Conservation (phyloP, 2,329 filamentous ascomycete genomes). For the Rutstroemia sp. region DNA sequence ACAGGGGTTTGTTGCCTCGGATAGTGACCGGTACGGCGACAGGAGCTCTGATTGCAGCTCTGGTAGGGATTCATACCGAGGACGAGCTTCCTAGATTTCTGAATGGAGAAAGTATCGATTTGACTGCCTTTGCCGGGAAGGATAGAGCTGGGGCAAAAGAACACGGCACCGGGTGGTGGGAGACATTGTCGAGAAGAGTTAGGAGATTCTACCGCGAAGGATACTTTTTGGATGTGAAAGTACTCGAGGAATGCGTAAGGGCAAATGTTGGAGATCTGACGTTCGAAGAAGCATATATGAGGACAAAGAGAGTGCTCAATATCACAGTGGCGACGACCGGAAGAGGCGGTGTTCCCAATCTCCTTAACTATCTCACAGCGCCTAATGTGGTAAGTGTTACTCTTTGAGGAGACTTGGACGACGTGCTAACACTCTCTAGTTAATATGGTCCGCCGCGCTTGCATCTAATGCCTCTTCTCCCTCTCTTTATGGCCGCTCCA, state of each 20-base stretch:
- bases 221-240: slow-evolving; percentile 74
- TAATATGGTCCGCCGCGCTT: slow-evolving; percentile 55
- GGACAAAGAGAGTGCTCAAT: slow-evolving; percentile 80
- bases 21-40: slow-evolving; percentile 91
- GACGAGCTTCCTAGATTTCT: slow-evolving; percentile 74
- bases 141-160: slow-evolving; percentile 28
- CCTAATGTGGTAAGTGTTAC: slow-evolving; percentile 71
- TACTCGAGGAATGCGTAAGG: slow-evolving; percentile 76
- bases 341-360: slow-evolving; percentile 68
- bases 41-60: slow-evolving; percentile 79
- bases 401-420: no score
- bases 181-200: slow-evolving; percentile 59
- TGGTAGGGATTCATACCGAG: slow-evolving; percentile 81
- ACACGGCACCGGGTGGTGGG: slow-evolving; percentile 32
- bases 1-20: slow-evolving; percentile 72
- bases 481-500: slow-evolving; percentile 40
- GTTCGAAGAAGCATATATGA: slow-evolving; percentile 85
- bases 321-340: slow-evolving; percentile 79
- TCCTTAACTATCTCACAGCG: slow-evolving; percentile 88
- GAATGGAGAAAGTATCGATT: slow-evolving; percentile 71
- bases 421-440: slow-evolving; percentile 22
- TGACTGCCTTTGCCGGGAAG: slow-evolving; percentile 62
- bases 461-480: slow-evolving; percentile 46
- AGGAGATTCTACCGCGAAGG: slow-evolving; percentile 66
- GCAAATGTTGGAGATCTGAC: slow-evolving; percentile 84